Evolutionary conservation across 345 rosid genomes (phyloP), one percentile per base, ranked within the genome.

Genomic region (Eucalyptus regnans): DNA sequence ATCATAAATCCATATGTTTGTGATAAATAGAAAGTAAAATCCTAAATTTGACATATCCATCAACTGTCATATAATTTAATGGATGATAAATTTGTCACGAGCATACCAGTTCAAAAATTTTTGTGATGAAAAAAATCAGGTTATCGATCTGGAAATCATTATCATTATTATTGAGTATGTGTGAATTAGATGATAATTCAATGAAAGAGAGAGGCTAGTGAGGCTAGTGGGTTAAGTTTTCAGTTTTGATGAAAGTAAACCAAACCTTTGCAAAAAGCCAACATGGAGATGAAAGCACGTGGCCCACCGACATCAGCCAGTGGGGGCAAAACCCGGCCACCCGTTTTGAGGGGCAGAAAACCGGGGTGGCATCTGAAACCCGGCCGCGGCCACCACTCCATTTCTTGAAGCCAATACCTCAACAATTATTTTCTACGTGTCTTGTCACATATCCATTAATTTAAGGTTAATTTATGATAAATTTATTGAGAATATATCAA

Each of bases 21-120:
- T 50, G 5, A 51, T 1, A 52, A 54, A 54, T 3, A 0, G 0
- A 22, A 1, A 0, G 2, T 8, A 54, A 54, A 54, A 51, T 0
- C 1, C 5, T 1, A 20, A 54, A 56, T 9, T 56, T 22, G 3
- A 0, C 27, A 56, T 1, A 22, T 0, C 0, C 12, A 56, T 56
- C 1, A 22, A 20, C 0, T 4, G 0, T 1, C 5, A 20, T 22
- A 0, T 56, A 56, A 56, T 22, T 0, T 54, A 8, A 56, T 0
- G 5, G 2, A 54, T 22, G 1, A 4, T 52, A 22, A 0, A 54
- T 54, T 54, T 22, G 0, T 2, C 0, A 4, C 0, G 1, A 54
- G 0, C 8, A 20, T 54, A 54, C 3, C 2, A 0, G 2, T 54
- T 54, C 0, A 0, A 8, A 5, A 54, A 8, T 56, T 56, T 56